Evolutionary conservation across 2,329 filamentous ascomycete genomes (phyloP), one percentile per base, ranked within the genome.

Genomic region (Pleurostoma richardsiae): DNA sequence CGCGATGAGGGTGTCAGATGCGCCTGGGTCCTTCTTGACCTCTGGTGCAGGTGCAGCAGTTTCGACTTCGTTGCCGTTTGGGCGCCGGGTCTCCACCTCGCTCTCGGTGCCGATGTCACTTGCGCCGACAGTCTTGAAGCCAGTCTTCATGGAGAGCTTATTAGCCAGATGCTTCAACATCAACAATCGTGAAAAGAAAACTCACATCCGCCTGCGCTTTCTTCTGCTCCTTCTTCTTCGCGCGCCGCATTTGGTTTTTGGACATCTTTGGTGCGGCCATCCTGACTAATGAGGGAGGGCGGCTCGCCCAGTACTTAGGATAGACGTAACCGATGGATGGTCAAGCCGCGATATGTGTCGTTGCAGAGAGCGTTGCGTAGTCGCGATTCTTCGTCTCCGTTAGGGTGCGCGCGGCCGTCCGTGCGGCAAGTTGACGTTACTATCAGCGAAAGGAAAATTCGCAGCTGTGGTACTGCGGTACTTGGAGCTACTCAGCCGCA

Each of bases 201-300:
- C 59, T 42, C 46, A 81, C 80, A 58, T 82, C 72, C 65, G 79
- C 71, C 44, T 77, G 70, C 55, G 80, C 69, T 60, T 83, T 83
- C 72, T 95, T 95, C 63, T 89, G 82, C 59, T 90, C 87, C 83
- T 96, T 96, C 80, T 94, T 96, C 76, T 92, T 91, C 42, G 90
- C 88, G 66, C 92, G 84, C 66, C 90, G 82, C 74, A 91, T 85
- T 70, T 95, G 90, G 70, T 96, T 96, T 76, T 96, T 97, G 65
- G 86, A 90, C 74, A 86, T 83, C 73, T 92, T 95, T 56, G 76
- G 68, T 54, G 73, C 66, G 59, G 79, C 80, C 82, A 85, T 85
- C 62, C 66, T 73, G 68, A 44, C 41, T 41, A 39, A 44, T 48
- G 43, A 31, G 11, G 45, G 43, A 38, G 48, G 53, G 52, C 54